Evolutionary conservation across 371 early-diverging fungal genomes (phyloP), one percentile per base, ranked within the genome.

Genomic region (Basidiobolus heterosporus): DNA sequence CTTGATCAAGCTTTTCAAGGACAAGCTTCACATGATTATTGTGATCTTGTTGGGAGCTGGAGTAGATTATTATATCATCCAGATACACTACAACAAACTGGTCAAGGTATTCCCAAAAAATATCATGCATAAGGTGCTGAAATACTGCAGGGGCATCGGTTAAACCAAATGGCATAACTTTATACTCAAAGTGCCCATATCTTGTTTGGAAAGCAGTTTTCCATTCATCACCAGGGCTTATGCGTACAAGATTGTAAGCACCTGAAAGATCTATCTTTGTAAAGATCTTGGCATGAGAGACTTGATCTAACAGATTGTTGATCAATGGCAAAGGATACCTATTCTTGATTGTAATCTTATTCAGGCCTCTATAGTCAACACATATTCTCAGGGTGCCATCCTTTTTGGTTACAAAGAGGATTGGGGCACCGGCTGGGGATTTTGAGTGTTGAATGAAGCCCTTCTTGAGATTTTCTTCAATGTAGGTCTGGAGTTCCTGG

Each of bases 21-120:
- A 75, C 66, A 2, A 23, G 23, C 2, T 44, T 22, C 9, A 72
- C 37, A 46, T 77, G 65, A 6, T 38, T 2, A 3, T 47, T 20
- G 42, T 78, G 75, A 19, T 74, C 66, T 8, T 67, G 59, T n/a
- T 30, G n/a, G 7, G 55, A 61, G 11, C 60, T 44, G 6, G 66
- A 65, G 44, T 57, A 77, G 16, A 82, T 68, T 0, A 78, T 47
- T 1, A 78, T 70, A 47, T 78, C 70, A 48, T 82, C 76, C 0
- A 79, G 38, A 36, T 70, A 80, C 1, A 69, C 57, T 0, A 70
- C 39, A 1, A 58, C 58, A 18, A 49, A 69, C 3, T 58, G 52
- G 44, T 68, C 69, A 38, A 65, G 20, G 19, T 56, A 49, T 2
- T 61, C 56, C 0, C 48, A 37, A 0, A 79, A 56, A 0, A 70